Base-by-base conservation (phyloP, 352 stramenopile species). In the Globisporangium heterothallicum region DNA sequence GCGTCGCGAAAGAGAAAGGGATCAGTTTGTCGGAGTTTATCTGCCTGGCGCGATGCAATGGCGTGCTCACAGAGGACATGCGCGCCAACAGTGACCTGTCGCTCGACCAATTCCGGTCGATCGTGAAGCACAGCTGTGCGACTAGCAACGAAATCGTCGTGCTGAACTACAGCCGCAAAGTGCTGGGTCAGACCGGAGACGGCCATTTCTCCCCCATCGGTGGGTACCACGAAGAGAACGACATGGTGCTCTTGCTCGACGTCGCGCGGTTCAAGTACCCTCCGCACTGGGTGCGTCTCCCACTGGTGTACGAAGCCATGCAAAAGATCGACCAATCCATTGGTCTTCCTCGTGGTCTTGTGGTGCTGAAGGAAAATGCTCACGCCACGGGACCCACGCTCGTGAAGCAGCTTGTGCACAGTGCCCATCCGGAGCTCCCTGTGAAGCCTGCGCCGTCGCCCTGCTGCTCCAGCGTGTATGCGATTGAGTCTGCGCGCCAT, bases 161-260 rank as follows among this genome's bases (percentile, higher is more conserved):
- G 35, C 73, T 95, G 19, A 97, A 94, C n/a, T 98, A 97, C 72
- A 84, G 74, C 12, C 81, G 95, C 45, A 82, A 94, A 63, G 75
- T 85, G 51, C 71, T 98, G 8, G 68, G 77, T 14, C 96, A 99
- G 68, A 99, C 94, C 1, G 96, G 96, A 27, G 81, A 83, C 47
- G 96, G 96, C 14, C 96, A 99, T 64, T 99, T 99, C 63, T 97
- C 86, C 25, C 96, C 96, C 13, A 90, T 99, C 53, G 96, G 84
- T 43, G 95, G 91, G 2, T 99, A 98, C 67, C 80, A 98, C 64
- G 67, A 70, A 42, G 74, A 73, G 61, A 78, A 81, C 10, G 93
- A 98, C 40, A 87, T 90, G 74, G 90, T 98, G 34, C 69, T 99
- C 12, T 78, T 99, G 29, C 73, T 99, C 53, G 97, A 99, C 61